Evolutionary conservation across 1,284 basidiomycete species (phyloP), one percentile per base, ranked within the genome.

Genomic region (Neonothopanus nambi): DNA sequence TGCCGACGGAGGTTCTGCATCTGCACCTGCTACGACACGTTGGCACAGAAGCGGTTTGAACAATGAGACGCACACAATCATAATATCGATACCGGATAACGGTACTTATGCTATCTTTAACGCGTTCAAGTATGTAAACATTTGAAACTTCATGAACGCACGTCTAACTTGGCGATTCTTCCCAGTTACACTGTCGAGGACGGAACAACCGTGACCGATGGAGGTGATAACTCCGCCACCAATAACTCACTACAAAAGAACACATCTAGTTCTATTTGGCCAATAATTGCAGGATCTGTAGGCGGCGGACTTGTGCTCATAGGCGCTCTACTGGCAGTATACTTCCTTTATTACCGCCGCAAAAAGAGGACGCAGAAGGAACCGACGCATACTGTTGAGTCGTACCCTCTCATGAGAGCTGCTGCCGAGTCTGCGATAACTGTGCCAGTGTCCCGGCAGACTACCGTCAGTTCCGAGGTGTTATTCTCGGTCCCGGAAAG

Each of bases 31-130:
- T 15, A 38, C n/a, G n/a, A n/a, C n/a, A 6, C 33, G 51, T n/a
- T 46, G 51, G 51, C 28, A 30, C 30, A 21, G 18, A 18, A 15
- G 20, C 24, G 42, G 42, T 15, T 24, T 47, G 35, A 21, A 30
- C 13, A 47, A 52, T 20, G 17, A 23, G 8, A 45, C 42, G 3
- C 51, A 52, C 38, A 38, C 51, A 9, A 15, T 46, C 18, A 13
- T 20, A 6, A n/a, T 46, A 26, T 38, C 47, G 6, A 49, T 49
- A 11, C 21, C 18, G 23, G 38, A 24, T 18, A 12, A n/a, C n/a
- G n/a, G 42, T 5, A 26, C 15, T 7, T 45, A 46, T 20, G 43
- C 37, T 18, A 35, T 45, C 30, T 18, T 26, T 12, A 37, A 52
- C 40, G 35, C 28, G 12, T 49, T 39, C 11, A 37, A 12, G 28